A percentile compares a stretch with the other conserved stretches of the same genome.
phyloP scores from a whole-genome alignment of 805 yeast genomes.

The Lipomyces sp. region DNA sequence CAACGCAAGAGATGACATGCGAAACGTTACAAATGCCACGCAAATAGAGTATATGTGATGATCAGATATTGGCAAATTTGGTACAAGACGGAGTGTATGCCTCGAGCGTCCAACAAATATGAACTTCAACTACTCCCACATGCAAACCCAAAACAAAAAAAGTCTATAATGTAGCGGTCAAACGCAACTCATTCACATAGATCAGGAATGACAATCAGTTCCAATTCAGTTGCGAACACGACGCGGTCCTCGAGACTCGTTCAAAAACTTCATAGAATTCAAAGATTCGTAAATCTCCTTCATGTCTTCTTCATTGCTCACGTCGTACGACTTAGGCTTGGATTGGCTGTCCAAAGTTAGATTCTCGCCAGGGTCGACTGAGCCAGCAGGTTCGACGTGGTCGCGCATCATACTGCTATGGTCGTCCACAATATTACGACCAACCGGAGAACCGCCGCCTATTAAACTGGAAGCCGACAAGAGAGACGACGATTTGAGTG shows the following conservation, averaged over 20 bases:
- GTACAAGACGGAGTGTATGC: too few species aligned
- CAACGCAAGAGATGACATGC: too few species aligned
- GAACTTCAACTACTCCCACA: too few species aligned
- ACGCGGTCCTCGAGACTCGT: not conserved
- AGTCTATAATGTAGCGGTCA: not conserved
- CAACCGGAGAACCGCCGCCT: not conserved
- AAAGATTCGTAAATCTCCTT: conserved; percentile 11
- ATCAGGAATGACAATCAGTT: not conserved
- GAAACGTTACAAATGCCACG: too few species aligned
- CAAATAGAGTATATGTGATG: too few species aligned
- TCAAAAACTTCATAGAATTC: not conserved
- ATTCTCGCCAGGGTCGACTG: not conserved
- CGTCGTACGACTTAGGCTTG: conserved; percentile 11
- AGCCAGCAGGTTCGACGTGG: not conserved
- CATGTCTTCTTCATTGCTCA: conserved; percentile 21
- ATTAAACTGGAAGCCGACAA: not conserved
- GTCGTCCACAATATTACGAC: not conserved
- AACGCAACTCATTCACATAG: not conserved
- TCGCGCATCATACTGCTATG: not conserved
- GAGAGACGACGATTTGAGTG: not conserved
- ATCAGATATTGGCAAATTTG: too few species aligned
- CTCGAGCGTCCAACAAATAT: not conserved
- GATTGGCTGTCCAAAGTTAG: not conserved
- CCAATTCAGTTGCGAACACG: not conserved
- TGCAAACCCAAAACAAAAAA: not conserved